Percentiles rank a stretch among this genome's conserved stretches.
These are phyloP conservation scores for Sordariomycetes sp. DNA, from an alignment of 2,329 filamentous ascomycete genomes.

Conservation along the genomic window DNA sequence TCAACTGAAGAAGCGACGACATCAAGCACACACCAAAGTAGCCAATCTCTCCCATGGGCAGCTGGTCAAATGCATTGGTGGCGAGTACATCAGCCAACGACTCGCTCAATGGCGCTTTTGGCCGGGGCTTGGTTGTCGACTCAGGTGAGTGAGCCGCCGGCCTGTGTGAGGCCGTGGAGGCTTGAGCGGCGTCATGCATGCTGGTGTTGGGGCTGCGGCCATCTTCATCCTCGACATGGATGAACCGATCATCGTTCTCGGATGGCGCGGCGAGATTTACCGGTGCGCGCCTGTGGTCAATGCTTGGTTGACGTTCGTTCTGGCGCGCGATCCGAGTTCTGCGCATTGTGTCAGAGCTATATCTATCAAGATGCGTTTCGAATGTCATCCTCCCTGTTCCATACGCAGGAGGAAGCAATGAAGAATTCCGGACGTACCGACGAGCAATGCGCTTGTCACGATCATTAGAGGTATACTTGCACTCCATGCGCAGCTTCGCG, in stretches of 20 bases:
- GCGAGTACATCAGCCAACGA: constrained; percentile 16
- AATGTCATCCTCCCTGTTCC: not conserved
- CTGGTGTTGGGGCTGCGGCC: too few species aligned
- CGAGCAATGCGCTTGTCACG: not conserved
- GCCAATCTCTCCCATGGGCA: constrained; percentile 12
- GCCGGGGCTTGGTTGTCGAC: not conserved
- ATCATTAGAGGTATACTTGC: not conserved
- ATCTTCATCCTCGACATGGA: too few species aligned
- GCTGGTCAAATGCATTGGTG: constrained; percentile 16
- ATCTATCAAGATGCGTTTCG: too few species aligned
- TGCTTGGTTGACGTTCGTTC: too few species aligned
- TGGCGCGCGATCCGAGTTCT: too few species aligned
- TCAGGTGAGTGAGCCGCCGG: too few species aligned
- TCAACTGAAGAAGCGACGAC: not conserved
- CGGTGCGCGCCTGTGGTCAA: too few species aligned
- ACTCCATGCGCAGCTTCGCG: not conserved
- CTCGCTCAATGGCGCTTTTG: constrained; percentile 4
- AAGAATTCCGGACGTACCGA: not conserved
- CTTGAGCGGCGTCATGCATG: too few species aligned
- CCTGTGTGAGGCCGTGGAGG: too few species aligned
- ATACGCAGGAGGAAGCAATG: not conserved
- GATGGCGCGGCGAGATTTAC: too few species aligned
- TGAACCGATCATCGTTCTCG: too few species aligned
- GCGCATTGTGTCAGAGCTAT: too few species aligned
- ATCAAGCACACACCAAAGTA: constrained; percentile 13